Evolutionary conservation across 164 flowering plant genomes (phyloP), one percentile per base, ranked within the genome.

Genomic region (Piper longum): DNA sequence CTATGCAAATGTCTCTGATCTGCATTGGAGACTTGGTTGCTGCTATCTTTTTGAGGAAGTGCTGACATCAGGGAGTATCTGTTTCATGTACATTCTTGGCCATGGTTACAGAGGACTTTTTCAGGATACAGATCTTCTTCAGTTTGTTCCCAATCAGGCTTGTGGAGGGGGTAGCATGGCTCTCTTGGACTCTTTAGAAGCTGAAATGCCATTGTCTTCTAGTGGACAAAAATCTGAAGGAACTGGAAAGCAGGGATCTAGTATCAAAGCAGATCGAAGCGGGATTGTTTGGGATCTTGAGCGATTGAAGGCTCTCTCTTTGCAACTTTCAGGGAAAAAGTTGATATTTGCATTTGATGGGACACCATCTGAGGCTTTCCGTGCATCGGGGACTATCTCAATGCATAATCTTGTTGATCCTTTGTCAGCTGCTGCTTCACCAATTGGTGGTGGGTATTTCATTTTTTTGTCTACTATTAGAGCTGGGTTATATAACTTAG

Each of bases 151-250:
- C 48, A 86, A 91, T 68, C 93, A 89, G 77, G 96, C 99, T 58
- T 91, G 98, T 80, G 96, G 98, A 67, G 99, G 99, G 67, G 99
- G 93, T 62, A 86, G 83, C 70, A 95, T 95, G 99, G 93, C 98
- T 44, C 91, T 95, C 60, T 81, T 95, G 67, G 98, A 95, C 76
- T 79, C 90, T 4, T 80, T 95, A 71, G 99, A 95, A 64, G 70
- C 87, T 66, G 99, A 95, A 60, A 64, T 78, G 69, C 71, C 87
- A 71, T 60, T 79, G 73, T 75, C 78, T 59, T 74, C 90, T 18
- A 84, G 67, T 71, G 43, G 67, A 3, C 99, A 87, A 72, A 89
- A 72, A 78, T 71, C 73, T 62, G 98, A 91, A 39, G 70, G 73
- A 76, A 71, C 77, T 60, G 69, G 77, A 59, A 91, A 83, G 77